Evolutionary conservation across 176 grass and related monocot genomes (phyloP).

Genomic region (Elaeis guineensis): DNA sequence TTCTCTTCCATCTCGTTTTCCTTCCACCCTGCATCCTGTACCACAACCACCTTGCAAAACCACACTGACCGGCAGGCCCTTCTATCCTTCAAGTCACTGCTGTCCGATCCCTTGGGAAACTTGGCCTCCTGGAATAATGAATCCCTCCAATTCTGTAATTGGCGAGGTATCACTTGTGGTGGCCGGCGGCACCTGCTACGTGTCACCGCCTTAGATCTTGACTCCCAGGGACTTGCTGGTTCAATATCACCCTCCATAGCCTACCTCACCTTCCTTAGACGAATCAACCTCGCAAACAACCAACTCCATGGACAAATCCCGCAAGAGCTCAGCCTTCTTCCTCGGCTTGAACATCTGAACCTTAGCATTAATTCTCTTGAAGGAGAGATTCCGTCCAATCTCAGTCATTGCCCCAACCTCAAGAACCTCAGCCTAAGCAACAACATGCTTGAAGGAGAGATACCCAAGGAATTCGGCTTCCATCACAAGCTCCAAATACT

Average conservation of each 20-base stretch:
- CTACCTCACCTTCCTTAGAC: constrained; percentile 31
- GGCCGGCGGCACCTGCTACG: constrained; percentile 11
- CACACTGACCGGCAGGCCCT: constrained; percentile 16
- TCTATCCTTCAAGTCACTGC: constrained; percentile 29
- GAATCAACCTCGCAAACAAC: constrained; percentile 13
- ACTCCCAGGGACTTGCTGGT: constrained; percentile 1
- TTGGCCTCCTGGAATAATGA: constrained; percentile 32
- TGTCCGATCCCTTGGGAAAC: background rate
- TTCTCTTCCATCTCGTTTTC: no score
- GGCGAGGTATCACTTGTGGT: constrained; percentile 26
- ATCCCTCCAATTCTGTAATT: constrained; percentile 19
- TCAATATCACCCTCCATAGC: constrained; percentile 24
- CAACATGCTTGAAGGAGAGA: constrained; percentile 27
- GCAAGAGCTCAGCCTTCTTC: constrained; percentile 10
- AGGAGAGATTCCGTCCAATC: constrained; percentile 7
- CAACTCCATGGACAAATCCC: constrained; percentile 14
- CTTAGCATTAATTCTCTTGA: constrained; percentile 20
- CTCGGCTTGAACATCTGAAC: constrained; percentile 13
- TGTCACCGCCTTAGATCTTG: constrained; percentile 11
- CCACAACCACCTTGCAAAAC: background rate
- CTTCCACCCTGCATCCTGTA: no score
- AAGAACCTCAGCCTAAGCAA: background rate
- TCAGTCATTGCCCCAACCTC: constrained; percentile 13
- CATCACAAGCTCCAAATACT: constrained; percentile 20
- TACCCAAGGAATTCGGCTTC: constrained; percentile 12